Conservation (phyloP, 1,284 basidiomycete species). For the Irpex lacteus region DNA sequence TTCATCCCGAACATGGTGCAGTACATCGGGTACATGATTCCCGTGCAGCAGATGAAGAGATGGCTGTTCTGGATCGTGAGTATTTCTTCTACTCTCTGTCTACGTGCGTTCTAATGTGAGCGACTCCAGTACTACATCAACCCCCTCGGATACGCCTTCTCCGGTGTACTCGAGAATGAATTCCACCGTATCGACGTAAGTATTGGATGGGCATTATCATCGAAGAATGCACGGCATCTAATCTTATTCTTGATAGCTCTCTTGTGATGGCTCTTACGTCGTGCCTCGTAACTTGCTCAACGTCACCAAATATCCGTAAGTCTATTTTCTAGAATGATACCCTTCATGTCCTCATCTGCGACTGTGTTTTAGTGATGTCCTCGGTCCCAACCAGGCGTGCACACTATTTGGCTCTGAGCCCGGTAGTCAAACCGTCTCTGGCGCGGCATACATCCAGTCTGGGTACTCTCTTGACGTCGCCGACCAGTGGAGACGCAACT, state of each 20-base stretch:
- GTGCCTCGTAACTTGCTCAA: background rate
- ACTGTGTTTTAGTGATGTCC: constrained; percentile 27
- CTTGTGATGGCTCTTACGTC: background rate
- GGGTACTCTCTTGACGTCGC: constrained; percentile 48
- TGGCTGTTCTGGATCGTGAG: constrained; percentile 87
- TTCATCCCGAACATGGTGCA: constrained; percentile 65
- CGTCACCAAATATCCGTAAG: constrained; percentile 47
- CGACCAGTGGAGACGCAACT: constrained; percentile 62
- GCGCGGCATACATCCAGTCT: constrained; percentile 57
- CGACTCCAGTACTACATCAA: constrained; percentile 64
- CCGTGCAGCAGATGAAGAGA: constrained; percentile 75
- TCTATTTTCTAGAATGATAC: constrained; percentile 17
- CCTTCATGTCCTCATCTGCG: background rate
- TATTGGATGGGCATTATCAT: constrained; percentile 34
- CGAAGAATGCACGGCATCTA: background rate
- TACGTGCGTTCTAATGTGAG: background rate
- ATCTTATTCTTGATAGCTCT: background rate
- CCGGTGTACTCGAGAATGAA: constrained; percentile 81
- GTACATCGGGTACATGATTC: constrained; percentile 74
- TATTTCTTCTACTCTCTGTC: constrained; percentile 11
- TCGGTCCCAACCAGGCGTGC: constrained; percentile 69
- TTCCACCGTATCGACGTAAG: constrained; percentile 67
- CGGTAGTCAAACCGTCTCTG: constrained; percentile 48
- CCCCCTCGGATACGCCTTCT: constrained; percentile 78
- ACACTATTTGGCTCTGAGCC: constrained; percentile 58